Evolutionary conservation across 768 basidiomycete genomes (phyloP).

Genomic region (Mycena crocata): DNA sequence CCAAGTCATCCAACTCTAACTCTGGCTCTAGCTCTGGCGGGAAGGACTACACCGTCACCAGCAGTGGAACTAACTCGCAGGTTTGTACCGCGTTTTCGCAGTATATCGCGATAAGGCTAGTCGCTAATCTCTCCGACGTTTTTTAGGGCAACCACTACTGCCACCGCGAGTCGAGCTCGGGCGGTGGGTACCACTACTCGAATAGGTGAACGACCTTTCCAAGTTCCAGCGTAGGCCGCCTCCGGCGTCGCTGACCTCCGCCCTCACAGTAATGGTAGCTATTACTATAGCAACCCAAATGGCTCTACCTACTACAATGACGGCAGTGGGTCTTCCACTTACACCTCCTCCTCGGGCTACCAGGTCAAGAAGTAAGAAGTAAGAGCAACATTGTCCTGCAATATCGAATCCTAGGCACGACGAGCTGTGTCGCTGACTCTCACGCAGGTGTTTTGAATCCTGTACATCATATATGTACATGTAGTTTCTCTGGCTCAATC

Average conservation of each 20-base stretch:
- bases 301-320: conserved; percentile 71
- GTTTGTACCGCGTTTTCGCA: conserved; percentile 42
- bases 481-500: neutral
- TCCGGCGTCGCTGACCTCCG: conserved; percentile 4
- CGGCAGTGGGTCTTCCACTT: conserved; percentile 58
- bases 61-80: conserved; percentile 64
- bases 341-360: conserved; percentile 59
- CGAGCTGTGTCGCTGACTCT: neutral
- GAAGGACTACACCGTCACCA: conserved; percentile 23
- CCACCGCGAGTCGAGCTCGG: conserved; percentile 58
- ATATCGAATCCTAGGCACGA: too few species aligned
- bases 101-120: neutral
- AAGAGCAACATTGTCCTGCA: neutral
- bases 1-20: conserved; percentile 13
- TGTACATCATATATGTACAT: neutral
- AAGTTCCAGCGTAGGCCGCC: neutral
- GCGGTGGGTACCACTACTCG: conserved; percentile 71
- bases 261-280: conserved; percentile 59
- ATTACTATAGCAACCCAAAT: conserved; percentile 73
- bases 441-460: neutral
- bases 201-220: conserved; percentile 55
- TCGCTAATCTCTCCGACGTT: neutral
- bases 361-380: conserved; percentile 25
- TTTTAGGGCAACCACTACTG: conserved; percentile 72
- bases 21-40: conserved; percentile 10